A percentile compares a stretch with the other conserved stretches of the same genome.
Conservation (phyloP, 371 early-diverging fungal genomes). For the Lichtheimia ornata region DNA sequence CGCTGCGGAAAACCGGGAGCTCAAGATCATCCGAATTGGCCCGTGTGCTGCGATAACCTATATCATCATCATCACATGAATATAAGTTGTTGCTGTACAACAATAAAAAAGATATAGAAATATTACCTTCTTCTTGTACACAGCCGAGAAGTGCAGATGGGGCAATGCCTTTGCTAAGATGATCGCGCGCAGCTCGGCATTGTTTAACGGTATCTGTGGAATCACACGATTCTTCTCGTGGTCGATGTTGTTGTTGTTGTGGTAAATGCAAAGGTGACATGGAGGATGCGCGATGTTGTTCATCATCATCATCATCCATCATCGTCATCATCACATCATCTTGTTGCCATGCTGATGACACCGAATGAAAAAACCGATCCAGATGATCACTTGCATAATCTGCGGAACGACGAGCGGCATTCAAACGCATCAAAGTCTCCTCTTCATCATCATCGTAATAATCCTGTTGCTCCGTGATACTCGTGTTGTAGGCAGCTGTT, state of each 20-base stretch:
- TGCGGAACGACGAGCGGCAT: no score
- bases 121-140: constrained; percentile 3
- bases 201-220: constrained; percentile 31
- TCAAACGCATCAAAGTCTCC: no score
- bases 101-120: constrained; percentile 4
- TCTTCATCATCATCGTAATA: constrained; percentile 7
- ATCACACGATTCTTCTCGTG: constrained; percentile 41
- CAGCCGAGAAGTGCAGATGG: not conserved
- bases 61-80: not conserved
- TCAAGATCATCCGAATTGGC: constrained; percentile 17
- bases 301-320: constrained; percentile 30
- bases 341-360: not conserved
- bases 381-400: constrained; percentile 20
- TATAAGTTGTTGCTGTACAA: constrained; percentile 2
- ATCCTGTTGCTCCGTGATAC: constrained; percentile 6
- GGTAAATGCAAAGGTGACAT: constrained; percentile 9
- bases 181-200: constrained; percentile 1
- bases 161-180: not conserved
- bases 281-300: constrained; percentile 23
- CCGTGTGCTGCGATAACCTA: not conserved
- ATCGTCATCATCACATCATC: constrained; percentile 5
- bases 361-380: constrained; percentile 25
- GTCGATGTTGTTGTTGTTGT: constrained; percentile 12
- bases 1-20: constrained; percentile 20
- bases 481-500: constrained; percentile 15